Evolutionary conservation across 805 yeast species (phyloP).

Genomic region (Saccharomycopsis vini): DNA sequence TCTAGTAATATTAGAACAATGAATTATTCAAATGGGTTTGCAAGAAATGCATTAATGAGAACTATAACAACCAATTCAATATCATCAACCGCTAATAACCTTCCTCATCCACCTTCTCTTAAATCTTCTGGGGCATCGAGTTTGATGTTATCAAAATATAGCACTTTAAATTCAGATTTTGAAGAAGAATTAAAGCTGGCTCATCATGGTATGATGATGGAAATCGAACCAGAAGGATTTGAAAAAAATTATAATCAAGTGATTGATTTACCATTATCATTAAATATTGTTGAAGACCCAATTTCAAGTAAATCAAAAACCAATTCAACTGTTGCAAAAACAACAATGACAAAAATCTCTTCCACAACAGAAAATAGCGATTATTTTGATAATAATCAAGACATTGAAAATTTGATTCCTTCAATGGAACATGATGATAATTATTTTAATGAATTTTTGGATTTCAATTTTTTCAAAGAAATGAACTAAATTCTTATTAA

Average conservation of each 20-base stretch:
- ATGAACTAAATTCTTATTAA: no score
- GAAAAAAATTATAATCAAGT: neutral
- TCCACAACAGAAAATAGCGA: neutral
- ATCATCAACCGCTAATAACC: neutral
- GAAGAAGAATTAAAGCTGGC: neutral
- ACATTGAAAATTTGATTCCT: neutral
- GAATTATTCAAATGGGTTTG: neutral
- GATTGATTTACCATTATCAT: slow-evolving; percentile 1
- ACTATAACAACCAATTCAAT: neutral
- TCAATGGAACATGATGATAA: slow-evolving; percentile 3
- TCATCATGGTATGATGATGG: neutral
- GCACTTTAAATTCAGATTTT: slow-evolving; percentile 5
- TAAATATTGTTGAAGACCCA: neutral
- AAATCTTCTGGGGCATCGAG: neutral
- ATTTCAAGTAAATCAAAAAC: no score
- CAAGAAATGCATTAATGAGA: no score
- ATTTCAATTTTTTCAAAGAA: slow-evolving; percentile 14
- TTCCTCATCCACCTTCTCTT: neutral
- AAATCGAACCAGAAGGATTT: neutral
- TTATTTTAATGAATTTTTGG: slow-evolving; percentile 6
- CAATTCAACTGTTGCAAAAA: no score
- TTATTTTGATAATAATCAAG: neutral
- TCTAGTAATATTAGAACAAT: neutral
- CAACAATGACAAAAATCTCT: no score
- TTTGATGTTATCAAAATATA: slow-evolving; percentile 5